These are phyloP conservation scores for Daldinia sp. DNA, from an alignment of 2,329 filamentous ascomycete species.

Conservation along the genomic window DNA sequence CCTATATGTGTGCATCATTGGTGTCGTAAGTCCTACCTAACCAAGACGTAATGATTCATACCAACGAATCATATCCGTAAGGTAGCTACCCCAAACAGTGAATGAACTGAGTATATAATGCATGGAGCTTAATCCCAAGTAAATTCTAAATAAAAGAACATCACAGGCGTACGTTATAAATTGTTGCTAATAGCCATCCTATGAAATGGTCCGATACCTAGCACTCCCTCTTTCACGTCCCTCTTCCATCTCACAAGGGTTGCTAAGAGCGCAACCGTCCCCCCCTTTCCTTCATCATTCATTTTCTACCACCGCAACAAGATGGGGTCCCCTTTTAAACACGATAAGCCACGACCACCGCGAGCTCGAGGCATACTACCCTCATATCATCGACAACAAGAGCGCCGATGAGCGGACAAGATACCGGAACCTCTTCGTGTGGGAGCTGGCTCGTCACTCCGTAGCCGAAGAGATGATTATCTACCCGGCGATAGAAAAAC, in stretches of 20 bases:
- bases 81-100: too few relatives aligned
- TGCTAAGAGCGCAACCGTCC: not conserved
- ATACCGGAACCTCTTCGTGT: constrained; percentile 61
- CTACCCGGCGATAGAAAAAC: constrained; percentile 66
- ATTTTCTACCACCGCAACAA: constrained; percentile 18
- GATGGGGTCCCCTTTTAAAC: constrained; percentile 48
- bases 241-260: not conserved
- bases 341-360: constrained; percentile 56
- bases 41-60: not conserved
- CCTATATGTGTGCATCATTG: not conserved
- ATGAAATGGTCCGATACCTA: not conserved
- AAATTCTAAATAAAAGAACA: not conserved
- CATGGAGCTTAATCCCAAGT: not conserved
- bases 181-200: too few relatives aligned
- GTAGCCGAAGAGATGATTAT: constrained; percentile 64
- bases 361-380: constrained; percentile 55
- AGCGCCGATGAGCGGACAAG: constrained; percentile 55
- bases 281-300: not conserved
- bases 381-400: constrained; percentile 55
- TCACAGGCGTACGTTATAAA: not conserved
- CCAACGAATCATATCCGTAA: not conserved
- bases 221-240: not conserved
- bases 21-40: not conserved
- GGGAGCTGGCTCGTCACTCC: constrained; percentile 63
- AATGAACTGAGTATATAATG: not conserved